Percentiles rank a stretch among this genome's conserved stretches.
Evolutionary conservation across 2,329 filamentous ascomycete species (phyloP).

Genomic region (Pseudodiploospora longispora): DNA sequence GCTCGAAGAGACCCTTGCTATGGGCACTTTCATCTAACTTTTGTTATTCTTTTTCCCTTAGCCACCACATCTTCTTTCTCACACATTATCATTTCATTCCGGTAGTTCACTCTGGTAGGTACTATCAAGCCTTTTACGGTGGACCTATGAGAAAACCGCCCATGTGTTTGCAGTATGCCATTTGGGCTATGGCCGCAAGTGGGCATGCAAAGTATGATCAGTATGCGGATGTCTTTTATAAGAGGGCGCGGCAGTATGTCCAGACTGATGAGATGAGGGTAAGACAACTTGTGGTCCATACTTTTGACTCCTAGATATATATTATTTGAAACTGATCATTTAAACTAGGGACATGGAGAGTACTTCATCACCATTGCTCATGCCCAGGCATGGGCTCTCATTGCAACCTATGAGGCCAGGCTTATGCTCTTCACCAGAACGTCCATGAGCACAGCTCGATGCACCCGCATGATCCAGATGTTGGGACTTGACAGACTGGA

Average conservation of each 20-base stretch:
- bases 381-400: constrained; percentile 71
- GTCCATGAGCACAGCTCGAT: constrained; percentile 70
- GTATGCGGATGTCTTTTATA: constrained; percentile 73
- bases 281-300: constrained; percentile 8
- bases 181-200: constrained; percentile 75
- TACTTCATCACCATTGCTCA: constrained; percentile 70
- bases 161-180: constrained; percentile 74
- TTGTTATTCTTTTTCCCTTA: constrained; percentile 22
- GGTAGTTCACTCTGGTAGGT: constrained; percentile 70
- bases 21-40: constrained; percentile 2
- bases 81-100: constrained; percentile 65
- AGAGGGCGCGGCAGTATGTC: constrained; percentile 71
- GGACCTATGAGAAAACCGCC: constrained; percentile 70
- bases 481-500: constrained; percentile 79
- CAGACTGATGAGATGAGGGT: constrained; percentile 78
- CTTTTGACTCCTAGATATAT: neutral
- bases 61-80: constrained; percentile 67
- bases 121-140: constrained; percentile 63
- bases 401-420: constrained; percentile 74
- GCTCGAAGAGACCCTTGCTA: neutral
- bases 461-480: constrained; percentile 66
- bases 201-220: constrained; percentile 63
- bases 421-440: constrained; percentile 78
- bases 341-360: constrained; percentile 60
- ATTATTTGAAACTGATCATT: neutral